Percentiles rank a stretch among this genome's conserved stretches.
Conservation (phyloP, 1,139 yeast species). For the Hyphopichia wangnamkhiaoensis region DNA sequence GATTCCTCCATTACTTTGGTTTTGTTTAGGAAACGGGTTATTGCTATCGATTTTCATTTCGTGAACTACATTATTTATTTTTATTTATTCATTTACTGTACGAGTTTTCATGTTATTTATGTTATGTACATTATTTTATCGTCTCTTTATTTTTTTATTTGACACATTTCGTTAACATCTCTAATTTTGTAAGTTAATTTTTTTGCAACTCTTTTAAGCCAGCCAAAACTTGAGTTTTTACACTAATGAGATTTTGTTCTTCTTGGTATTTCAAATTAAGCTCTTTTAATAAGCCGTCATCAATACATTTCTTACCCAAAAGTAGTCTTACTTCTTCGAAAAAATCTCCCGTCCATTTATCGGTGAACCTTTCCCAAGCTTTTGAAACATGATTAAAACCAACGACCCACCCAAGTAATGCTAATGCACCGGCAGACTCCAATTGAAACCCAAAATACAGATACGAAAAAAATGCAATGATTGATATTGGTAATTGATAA, state of each 20-base stretch:
- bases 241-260: constrained; percentile 19
- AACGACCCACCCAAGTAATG: constrained; percentile 41
- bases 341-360: constrained; percentile 29
- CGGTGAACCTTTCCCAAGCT: constrained; percentile 34
- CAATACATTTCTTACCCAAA: constrained; percentile 39
- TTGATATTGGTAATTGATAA: constrained; percentile 43
- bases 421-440: constrained; percentile 37
- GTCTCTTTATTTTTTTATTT: constrained; percentile 4
- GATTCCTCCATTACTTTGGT: constrained; percentile 2
- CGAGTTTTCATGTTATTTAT: background rate
- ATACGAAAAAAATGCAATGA: constrained; percentile 33
- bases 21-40: no score
- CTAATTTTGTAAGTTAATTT: constrained; percentile 7
- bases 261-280: constrained; percentile 24
- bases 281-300: constrained; percentile 40
- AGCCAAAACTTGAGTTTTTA: constrained; percentile 20
- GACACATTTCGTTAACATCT: background rate
- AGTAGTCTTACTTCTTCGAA: constrained; percentile 39
- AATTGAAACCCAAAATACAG: constrained; percentile 36
- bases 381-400: constrained; percentile 48
- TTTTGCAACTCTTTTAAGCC: constrained; percentile 4
- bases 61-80: no score
- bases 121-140: constrained; percentile 7
- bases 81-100: constrained; percentile 1
- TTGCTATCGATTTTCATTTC: no score